Evolutionary conservation across 345 rosid genomes (phyloP), one percentile per base, ranked within the genome.

Genomic region (Viola odorata): DNA sequence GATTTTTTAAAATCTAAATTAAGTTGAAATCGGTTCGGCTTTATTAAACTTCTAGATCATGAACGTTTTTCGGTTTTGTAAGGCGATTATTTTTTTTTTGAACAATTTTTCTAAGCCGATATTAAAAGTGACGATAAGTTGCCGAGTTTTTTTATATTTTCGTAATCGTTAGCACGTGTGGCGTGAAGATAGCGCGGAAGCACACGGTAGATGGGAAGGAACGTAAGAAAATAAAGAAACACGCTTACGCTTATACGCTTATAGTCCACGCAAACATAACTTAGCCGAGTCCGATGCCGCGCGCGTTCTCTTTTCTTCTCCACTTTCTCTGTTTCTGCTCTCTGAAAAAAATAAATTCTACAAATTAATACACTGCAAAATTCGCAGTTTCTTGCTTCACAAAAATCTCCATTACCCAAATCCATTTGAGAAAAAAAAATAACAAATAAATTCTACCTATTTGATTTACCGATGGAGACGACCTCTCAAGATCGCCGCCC

Each of bases 401-500:
- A 23, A 23, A 23, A 23, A 23, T 23, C 2, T 2, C 40, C 12
- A 8, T 39, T 50, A 8, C 10, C 10, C 37, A 3, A 53, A 32
- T 16, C 41, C 40, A 52, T 50, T 62, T 56, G 57, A 62, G 37
- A 40, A 51, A 9, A 9, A 12, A 32, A 50, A 50, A 51, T 8
- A 9, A 4, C 41, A 32, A 23, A 48, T 7, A 10, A 10, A 12
- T 53, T 36, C 7, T 53, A 5, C 37, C 15, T 12, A 6, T 16
- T 10, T 12, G 39, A 3, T 37, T 36, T 51, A 42, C 50, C 57
- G 15, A 83, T 83, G 87, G 82, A 74, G 65, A 75, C 32, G 32
- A 23, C 32, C 32, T 23, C 32, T 23, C 32, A 64, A 71, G 96
- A 88, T 78, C 89, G 95, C 45, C 70, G 95, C 59, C 66, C 80